Evolutionary conservation across 2,329 filamentous ascomycete genomes (phyloP).

Genomic region (Raffaelea ambrosiae): DNA sequence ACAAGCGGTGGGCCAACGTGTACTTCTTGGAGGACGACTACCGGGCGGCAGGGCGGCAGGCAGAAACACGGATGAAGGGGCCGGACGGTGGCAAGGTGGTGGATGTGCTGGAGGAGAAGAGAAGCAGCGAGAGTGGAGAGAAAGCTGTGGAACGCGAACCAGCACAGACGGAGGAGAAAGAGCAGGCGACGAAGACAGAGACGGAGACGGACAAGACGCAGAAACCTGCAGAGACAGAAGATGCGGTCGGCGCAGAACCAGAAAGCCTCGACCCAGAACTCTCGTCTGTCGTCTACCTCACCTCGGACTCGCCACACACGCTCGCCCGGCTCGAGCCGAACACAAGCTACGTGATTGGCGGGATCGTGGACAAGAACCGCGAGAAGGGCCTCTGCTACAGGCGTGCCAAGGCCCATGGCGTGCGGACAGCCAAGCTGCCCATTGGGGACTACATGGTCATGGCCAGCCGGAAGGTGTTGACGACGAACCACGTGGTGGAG

Average conservation of each 20-base stretch:
- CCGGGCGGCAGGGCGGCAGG: constrained; percentile 54
- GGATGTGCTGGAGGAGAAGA: constrained; percentile 39
- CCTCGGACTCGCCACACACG: constrained; percentile 82
- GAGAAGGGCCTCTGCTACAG: constrained; percentile 93
- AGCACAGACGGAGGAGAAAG: background rate
- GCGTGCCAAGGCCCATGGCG: constrained; percentile 62
- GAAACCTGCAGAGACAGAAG: background rate
- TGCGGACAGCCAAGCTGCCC: constrained; percentile 83
- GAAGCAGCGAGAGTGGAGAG: constrained; percentile 15
- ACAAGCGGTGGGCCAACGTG: constrained; percentile 73
- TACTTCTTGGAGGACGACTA: constrained; percentile 69
- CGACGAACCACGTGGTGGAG: constrained; percentile 93
- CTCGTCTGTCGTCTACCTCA: constrained; percentile 68
- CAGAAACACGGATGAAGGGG: constrained; percentile 59
- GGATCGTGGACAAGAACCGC: constrained; percentile 90
- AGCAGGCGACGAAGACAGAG: constrained; percentile 19
- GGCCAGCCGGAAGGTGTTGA: constrained; percentile 74
- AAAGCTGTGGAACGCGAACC: no score
- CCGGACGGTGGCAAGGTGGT: constrained; percentile 46
- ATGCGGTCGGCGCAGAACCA: constrained; percentile 18
- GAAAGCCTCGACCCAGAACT: constrained; percentile 21
- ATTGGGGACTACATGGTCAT: constrained; percentile 95
- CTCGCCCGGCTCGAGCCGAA: constrained; percentile 77
- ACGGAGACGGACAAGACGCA: constrained; percentile 20
- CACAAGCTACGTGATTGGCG: constrained; percentile 87